A percentile compares a stretch with the other conserved stretches of the same genome.
Conservation (phyloP, 768 basidiomycete genomes). For the Phaeotremella skinneri region DNA sequence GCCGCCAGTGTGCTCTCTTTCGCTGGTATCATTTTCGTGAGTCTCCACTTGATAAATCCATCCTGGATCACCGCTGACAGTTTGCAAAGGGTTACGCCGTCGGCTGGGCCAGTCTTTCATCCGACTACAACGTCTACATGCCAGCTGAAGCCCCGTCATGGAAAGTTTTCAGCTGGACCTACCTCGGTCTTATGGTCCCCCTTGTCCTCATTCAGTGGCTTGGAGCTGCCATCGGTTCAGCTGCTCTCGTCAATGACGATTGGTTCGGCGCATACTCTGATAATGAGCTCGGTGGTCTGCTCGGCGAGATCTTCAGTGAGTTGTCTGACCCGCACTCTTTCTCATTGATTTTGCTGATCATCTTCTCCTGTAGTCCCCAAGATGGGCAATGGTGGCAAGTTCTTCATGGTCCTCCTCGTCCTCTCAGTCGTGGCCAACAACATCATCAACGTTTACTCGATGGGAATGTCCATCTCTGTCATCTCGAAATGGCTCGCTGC, state of each 20-base stretch:
- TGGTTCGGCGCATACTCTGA: conserved; percentile 53
- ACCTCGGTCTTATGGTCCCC: conserved; percentile 48
- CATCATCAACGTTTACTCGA: conserved; percentile 57
- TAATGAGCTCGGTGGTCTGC: conserved; percentile 57
- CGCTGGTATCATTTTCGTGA: conserved; percentile 36
- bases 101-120: conserved; percentile 55
- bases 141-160: conserved; percentile 50
- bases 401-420: conserved; percentile 57
- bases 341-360: background rate
- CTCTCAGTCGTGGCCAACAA: conserved; percentile 57
- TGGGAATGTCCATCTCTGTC: conserved; percentile 56
- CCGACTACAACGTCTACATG: conserved; percentile 56
- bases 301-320: conserved; percentile 53
- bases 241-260: conserved; percentile 47
- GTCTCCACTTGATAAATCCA: background rate
- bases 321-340: background rate
- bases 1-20: conserved; percentile 54
- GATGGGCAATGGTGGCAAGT: conserved; percentile 55
- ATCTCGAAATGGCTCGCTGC: conserved; percentile 54
- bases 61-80: conserved; percentile 14
- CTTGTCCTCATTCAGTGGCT: conserved; percentile 56
- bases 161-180: conserved; percentile 55
- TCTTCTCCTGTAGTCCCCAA: conserved; percentile 29
- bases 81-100: conserved; percentile 52
- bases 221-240: conserved; percentile 56